Evolutionary conservation across 129 eudicot genomes (phyloP).

Genomic region (Artemisia tridentata): DNA sequence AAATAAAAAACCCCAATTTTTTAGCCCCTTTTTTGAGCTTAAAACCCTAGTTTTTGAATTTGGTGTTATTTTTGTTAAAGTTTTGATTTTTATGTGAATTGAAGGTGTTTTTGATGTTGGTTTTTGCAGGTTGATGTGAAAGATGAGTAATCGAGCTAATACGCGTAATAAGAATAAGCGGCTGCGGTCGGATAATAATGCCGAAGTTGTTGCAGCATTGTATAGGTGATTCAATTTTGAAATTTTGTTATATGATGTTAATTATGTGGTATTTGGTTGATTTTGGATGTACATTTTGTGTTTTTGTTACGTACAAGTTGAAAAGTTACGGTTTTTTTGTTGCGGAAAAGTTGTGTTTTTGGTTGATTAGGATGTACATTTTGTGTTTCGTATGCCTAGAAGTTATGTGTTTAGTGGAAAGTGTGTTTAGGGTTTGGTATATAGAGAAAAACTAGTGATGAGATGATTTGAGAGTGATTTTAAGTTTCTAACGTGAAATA

Average conservation of each 20-base stretch:
- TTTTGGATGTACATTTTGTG: slow-evolving; percentile 19
- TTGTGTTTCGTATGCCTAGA: neutral
- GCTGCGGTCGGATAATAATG: slow-evolving; percentile 69
- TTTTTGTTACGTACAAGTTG: neutral
- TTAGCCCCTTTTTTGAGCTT: neutral
- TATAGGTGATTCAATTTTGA: slow-evolving; percentile 50
- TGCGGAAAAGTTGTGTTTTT: neutral
- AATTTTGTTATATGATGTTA: slow-evolving; percentile 16
- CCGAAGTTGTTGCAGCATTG: slow-evolving; percentile 47
- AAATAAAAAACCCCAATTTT: slow-evolving; percentile 24
- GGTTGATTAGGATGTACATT: slow-evolving; percentile 13
- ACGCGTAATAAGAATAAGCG: slow-evolving; percentile 86
- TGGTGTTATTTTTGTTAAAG: neutral
- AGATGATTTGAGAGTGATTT: neutral
- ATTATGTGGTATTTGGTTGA: slow-evolving; percentile 10
- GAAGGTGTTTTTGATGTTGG: neutral
- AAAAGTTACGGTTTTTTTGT: neutral
- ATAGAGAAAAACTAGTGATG: no score
- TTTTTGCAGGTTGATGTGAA: slow-evolving; percentile 38
- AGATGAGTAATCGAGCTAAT: slow-evolving; percentile 58
- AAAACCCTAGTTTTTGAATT: slow-evolving; percentile 11
- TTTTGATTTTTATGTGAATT: slow-evolving; percentile 1
- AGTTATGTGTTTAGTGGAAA: neutral
- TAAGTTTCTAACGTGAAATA: neutral
- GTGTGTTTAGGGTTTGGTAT: no score